A percentile compares a stretch with the other conserved stretches of the same genome.
Evolutionary conservation across 2,329 filamentous ascomycete species (phyloP).

Genomic region (Phoma sp.): DNA sequence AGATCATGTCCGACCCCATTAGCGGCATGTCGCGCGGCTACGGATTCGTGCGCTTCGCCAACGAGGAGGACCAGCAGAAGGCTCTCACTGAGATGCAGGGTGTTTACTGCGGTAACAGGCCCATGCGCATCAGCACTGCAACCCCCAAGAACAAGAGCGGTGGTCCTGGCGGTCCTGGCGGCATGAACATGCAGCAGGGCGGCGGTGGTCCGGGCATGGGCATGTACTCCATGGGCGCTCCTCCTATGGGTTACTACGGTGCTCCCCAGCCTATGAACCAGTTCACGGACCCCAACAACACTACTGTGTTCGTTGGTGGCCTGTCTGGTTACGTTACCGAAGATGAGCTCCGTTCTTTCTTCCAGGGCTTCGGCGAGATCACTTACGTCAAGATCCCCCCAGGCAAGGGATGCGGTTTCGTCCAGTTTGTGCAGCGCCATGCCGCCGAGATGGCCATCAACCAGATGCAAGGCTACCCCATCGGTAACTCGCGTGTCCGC

Average conservation of each 20-base stretch:
- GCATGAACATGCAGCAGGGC: slow-evolving; percentile 59
- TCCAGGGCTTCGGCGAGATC: slow-evolving; percentile 99
- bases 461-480: slow-evolving; percentile 99
- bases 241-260: slow-evolving; percentile 70
- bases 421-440: slow-evolving; percentile 98
- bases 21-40: slow-evolving; percentile 97
- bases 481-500: slow-evolving; percentile 96
- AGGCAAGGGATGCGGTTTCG: slow-evolving; percentile 98
- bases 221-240: slow-evolving; percentile 74
- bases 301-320: slow-evolving; percentile 96
- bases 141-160: slow-evolving; percentile 89
- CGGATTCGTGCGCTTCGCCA: slow-evolving; percentile 95
- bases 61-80: slow-evolving; percentile 94
- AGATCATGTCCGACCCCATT: slow-evolving; percentile 99
- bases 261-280: slow-evolving; percentile 91
- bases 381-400: slow-evolving; percentile 99
- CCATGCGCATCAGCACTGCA: slow-evolving; percentile 97
- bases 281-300: slow-evolving; percentile 99
- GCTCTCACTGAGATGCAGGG: slow-evolving; percentile 98
- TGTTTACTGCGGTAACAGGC: slow-evolving; percentile 97
- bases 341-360: slow-evolving; percentile 99
- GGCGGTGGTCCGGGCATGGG: slow-evolving; percentile 53
- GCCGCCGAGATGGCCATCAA: slow-evolving; percentile 99
- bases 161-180: slow-evolving; percentile 60
- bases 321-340: slow-evolving; percentile 98